Evolutionary conservation across 169 alveolate genomes (phyloP), one percentile per base, ranked within the genome.

Genomic region (Eimeria zaria): DNA sequence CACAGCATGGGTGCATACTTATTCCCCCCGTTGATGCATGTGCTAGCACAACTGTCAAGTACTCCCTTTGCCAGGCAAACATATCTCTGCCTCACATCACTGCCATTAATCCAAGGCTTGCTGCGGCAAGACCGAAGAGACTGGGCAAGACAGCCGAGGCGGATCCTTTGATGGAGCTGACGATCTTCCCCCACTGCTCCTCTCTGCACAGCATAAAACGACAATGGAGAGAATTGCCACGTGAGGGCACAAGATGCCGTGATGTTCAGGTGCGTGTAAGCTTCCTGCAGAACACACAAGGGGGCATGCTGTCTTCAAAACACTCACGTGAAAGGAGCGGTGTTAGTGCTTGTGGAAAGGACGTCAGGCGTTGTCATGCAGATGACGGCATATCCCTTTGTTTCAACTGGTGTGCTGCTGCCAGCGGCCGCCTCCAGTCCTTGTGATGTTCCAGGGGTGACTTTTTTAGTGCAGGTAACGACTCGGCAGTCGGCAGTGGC

Each of bases 401-500:
- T 22, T 1, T 18, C 67, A 6, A n/a, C n/a, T 22, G n/a, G n/a
- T 16, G 0, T 3, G 67, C n/a, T 22, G 24, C 67, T 9, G n/a
- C 5, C 67, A 22, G 24, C 8, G 6, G n/a, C 67, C 67, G 14
- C 6, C 5, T 22, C 5, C 67, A 0, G 18, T 69, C 18, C 48
- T 6, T 24, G 39, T 30, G 78, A 18, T n/a, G n/a, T n/a, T n/a
- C n/a, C n/a, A n/a, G n/a, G n/a, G 22, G 24, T 22, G 12, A 46
- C 22, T 7, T 9, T 74, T 44, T 41, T 18, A 20, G 60, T 74
- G 85, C 85, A 74, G 36, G 51, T 74, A 11, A 74, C 53, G 46
- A 74, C 58, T 3, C 85, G 51, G 55, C 85, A 74, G 27, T 74
- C 85, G 33, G 85, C 85, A 74, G 58, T 24, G 60, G 85, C 62